These are phyloP conservation scores for Trametes maxima DNA, from an alignment of 768 basidiomycete species.

Conservation along the genomic window DNA sequence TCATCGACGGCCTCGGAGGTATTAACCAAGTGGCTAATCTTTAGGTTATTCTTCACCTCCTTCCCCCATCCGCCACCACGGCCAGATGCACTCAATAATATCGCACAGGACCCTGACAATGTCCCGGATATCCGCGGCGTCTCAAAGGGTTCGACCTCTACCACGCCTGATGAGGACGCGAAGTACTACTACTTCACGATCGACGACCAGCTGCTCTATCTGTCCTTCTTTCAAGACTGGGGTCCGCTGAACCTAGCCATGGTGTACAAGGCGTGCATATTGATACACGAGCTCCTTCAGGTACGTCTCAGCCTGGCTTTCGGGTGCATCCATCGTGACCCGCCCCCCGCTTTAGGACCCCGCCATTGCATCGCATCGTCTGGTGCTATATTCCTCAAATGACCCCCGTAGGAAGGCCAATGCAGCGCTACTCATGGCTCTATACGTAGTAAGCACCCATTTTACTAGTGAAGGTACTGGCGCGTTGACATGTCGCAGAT, in stretches of 20 bases:
- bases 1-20: constrained; percentile 5
- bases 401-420: constrained; percentile 90
- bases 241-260: constrained; percentile 90
- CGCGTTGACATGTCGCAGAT: constrained; percentile 53
- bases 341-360: constrained; percentile 54
- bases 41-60: constrained; percentile 84
- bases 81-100: constrained; percentile 64
- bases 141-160: constrained; percentile 54
- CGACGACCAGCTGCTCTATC: constrained; percentile 89
- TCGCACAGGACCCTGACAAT: constrained; percentile 51
- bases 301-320: constrained; percentile 39
- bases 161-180: constrained; percentile 72
- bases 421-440: constrained; percentile 89
- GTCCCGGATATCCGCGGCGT: constrained; percentile 65
- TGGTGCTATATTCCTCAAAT: constrained; percentile 87
- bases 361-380: constrained; percentile 67
- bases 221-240: constrained; percentile 95
- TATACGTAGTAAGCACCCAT: constrained; percentile 75
- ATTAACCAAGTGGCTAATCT: constrained; percentile 15
- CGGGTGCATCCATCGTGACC: background rate
- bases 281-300: constrained; percentile 87
- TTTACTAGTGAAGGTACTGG: background rate
- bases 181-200: constrained; percentile 90
- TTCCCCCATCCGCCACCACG: constrained; percentile 76
- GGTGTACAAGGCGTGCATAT: constrained; percentile 91